These are phyloP conservation scores for Sugiyamaella smithiae DNA, from an alignment of 805 yeast species.

Conservation along the genomic window DNA sequence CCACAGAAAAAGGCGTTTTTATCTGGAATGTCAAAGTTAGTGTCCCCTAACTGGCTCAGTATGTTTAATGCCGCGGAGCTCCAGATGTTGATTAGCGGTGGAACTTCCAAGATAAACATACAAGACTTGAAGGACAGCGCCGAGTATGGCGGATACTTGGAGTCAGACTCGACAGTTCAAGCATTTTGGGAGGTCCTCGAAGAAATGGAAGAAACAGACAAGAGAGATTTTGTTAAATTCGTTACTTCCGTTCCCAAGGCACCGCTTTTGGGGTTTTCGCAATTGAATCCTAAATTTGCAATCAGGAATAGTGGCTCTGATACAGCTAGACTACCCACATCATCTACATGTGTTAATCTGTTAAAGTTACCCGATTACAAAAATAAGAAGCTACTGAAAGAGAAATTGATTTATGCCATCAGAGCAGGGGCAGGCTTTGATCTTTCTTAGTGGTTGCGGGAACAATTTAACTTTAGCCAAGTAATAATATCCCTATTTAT, in stretches of 20 bases:
- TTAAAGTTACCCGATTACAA: slow-evolving; percentile 81
- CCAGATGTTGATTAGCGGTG: slow-evolving; percentile 82
- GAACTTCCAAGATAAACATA: slow-evolving; percentile 63
- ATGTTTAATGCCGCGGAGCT: slow-evolving; percentile 84
- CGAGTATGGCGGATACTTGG: slow-evolving; percentile 49
- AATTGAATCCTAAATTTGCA: slow-evolving; percentile 74
- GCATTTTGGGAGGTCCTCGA: slow-evolving; percentile 73
- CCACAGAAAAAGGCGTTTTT: slow-evolving; percentile 61
- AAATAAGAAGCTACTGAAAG: slow-evolving; percentile 52
- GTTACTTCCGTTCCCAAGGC: slow-evolving; percentile 92
- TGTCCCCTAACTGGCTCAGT: slow-evolving; percentile 70
- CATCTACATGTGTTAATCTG: slow-evolving; percentile 90
- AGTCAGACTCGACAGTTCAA: slow-evolving; percentile 54
- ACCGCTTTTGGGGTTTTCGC: slow-evolving; percentile 81
- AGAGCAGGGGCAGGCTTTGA: slow-evolving; percentile 86
- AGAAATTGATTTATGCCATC: slow-evolving; percentile 74
- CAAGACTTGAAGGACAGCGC: slow-evolving; percentile 64
- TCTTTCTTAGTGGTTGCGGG: too few species aligned
- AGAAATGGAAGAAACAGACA: slow-evolving; percentile 64
- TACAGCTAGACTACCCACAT: slow-evolving; percentile 69
- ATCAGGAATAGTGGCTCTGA: slow-evolving; percentile 64
- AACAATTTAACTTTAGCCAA: too few species aligned
- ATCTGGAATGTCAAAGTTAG: slow-evolving; percentile 65
- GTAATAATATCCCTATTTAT: too few species aligned
- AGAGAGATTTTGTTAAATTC: slow-evolving; percentile 69